Percentiles rank a stretch among this genome's conserved stretches.
Evolutionary conservation across 139 green algal genomes (phyloP).

Genomic region (Auxenochlorella protothecoides): DNA sequence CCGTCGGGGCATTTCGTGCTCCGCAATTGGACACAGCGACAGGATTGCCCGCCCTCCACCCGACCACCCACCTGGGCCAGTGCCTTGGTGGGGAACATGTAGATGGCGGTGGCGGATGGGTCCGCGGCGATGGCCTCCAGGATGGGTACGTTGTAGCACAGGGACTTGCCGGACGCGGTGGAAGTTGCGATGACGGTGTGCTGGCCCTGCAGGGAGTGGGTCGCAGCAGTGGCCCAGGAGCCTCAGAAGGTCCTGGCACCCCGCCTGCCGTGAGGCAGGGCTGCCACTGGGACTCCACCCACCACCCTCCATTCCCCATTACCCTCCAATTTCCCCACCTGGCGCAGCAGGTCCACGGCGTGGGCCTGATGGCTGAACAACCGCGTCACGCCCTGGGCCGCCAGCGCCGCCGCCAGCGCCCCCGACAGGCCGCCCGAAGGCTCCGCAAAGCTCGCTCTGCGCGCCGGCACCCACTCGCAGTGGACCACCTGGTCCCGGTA

Average conservation of each 20-base stretch:
- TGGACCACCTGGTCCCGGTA: constrained; percentile 61
- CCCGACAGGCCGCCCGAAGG: constrained; percentile 22
- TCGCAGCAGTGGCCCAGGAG: no score
- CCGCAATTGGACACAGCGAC: not conserved
- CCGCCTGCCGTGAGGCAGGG: no score
- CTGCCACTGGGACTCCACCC: no score
- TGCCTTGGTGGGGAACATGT: constrained; percentile 94
- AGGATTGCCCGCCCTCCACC: not conserved
- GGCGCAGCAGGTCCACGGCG: constrained; percentile 12
- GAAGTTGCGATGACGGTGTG: constrained; percentile 78
- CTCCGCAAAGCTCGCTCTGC: constrained; percentile 21
- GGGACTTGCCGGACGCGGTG: constrained; percentile 85
- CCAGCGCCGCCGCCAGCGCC: constrained; percentile 33
- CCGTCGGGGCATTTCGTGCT: no score
- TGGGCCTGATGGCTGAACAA: constrained; percentile 47
- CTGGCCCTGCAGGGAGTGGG: constrained; percentile 8
- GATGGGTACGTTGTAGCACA: constrained; percentile 84
- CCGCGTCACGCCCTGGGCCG: constrained; percentile 21
- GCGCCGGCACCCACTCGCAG: constrained; percentile 36
- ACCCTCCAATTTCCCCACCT: not conserved
- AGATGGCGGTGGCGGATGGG: constrained; percentile 53
- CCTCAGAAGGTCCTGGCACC: not conserved
- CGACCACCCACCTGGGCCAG: constrained; percentile 18
- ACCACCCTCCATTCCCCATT: no score
- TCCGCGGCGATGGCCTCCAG: constrained; percentile 41